Conservation (phyloP, 495 filamentous ascomycete species). For the Jackrogersella multiformis region DNA sequence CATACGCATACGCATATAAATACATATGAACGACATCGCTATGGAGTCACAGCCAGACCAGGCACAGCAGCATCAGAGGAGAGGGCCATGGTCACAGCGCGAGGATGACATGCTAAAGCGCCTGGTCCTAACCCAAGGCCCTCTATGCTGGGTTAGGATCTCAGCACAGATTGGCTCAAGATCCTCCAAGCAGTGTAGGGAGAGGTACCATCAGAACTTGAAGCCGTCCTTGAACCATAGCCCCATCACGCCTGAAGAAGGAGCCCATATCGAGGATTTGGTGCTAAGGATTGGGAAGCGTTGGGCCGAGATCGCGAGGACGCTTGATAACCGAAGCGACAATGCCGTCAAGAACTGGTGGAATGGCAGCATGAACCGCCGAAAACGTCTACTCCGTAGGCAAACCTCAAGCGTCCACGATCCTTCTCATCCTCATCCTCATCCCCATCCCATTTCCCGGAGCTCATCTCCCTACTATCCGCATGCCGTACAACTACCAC, state of each 20-base stretch:
- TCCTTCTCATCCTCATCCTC: not conserved
- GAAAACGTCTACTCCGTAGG: constrained; percentile 53
- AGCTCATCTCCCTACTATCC: not conserved
- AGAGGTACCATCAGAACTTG: constrained; percentile 94
- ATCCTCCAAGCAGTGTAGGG: constrained; percentile 94
- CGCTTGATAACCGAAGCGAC: constrained; percentile 88
- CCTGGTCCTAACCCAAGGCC: constrained; percentile 78
- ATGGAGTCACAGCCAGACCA: not conserved
- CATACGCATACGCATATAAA: not conserved
- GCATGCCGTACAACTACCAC: not conserved
- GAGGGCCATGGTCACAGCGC: constrained; percentile 87
- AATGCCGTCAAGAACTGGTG: constrained; percentile 99
- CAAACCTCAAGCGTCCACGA: constrained; percentile 28
- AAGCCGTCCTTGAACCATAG: constrained; percentile 90
- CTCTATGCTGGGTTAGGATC: constrained; percentile 94
- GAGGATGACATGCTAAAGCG: constrained; percentile 79
- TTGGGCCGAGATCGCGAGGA: constrained; percentile 94
- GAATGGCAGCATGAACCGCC: constrained; percentile 93
- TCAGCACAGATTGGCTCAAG: constrained; percentile 77
- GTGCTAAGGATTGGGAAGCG: constrained; percentile 85
- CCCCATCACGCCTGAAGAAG: constrained; percentile 92
- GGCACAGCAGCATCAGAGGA: constrained; percentile 42
- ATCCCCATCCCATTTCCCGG: not conserved
- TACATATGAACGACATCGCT: not conserved
- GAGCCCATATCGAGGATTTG: constrained; percentile 79